Evolutionary conservation across 2,329 filamentous ascomycete genomes (phyloP), one percentile per base, ranked within the genome.

Genomic region (Pseudogymnoascus sp.): DNA sequence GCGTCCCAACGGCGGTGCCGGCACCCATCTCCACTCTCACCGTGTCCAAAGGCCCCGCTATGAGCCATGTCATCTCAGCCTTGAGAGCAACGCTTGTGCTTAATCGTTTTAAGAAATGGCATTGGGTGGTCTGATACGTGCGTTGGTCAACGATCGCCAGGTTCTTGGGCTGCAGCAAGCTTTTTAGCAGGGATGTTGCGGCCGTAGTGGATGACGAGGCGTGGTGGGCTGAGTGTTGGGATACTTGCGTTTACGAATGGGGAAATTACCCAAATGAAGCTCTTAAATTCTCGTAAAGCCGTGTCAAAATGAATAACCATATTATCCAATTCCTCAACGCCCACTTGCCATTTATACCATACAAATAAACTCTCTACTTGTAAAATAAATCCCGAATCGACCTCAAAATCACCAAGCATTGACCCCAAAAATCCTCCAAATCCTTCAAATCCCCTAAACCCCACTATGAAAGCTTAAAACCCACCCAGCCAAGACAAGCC

Each of bases 31-130:
- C 29, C 48, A 55, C 29, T 21, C 48, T 33, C 29, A 21, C 21
- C 29, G 10, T 15, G 13, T 7, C 5, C 13, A 4, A 21, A 55
- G 9, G 21, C 21, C 48, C n/a, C 13, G 4, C 27, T 15, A 55
- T 55, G 48, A 55, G 48, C 48, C 29, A 33, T 55, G n/a, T 33
- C 48, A 33, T 55, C 27, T 33, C 48, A 55, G 48, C 48, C 48
- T 33, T 10, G 29, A 33, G 33, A 4, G 48, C 48, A 55, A 33
- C 48, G 48, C 17, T 55, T 33, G 44, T 51, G 15, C 8, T 33
- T n/a, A 9, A 33, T 33, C 7, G n/a, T 33, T 33, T 9, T 3
- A 33, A 33, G 31, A 13, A 9, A 33, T 33, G 29, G 15, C 12
- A 55, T 55, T 55, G 48, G 17, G n/a, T 33, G n/a, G 48, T 5